Evolutionary conservation across 345 rosid genomes (phyloP).

Genomic region (Aurinia saxatilis): DNA sequence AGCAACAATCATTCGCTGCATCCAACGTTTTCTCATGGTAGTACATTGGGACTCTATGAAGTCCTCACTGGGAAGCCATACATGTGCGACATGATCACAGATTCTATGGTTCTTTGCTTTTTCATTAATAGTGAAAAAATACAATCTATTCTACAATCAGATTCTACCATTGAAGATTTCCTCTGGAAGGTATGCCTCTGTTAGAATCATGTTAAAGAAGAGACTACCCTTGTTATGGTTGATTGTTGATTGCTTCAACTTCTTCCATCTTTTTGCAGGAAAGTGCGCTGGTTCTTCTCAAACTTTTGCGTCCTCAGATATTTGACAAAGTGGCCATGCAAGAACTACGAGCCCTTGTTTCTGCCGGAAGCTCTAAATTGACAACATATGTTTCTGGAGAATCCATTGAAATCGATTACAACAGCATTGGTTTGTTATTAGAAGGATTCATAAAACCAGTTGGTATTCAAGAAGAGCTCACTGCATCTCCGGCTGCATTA

Average conservation of each 20-base stretch:
- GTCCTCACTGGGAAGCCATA: slow-evolving; percentile 69
- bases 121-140: slow-evolving; percentile 56
- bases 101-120: slow-evolving; percentile 72
- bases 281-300: slow-evolving; percentile 73
- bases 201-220: not conserved
- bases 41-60: slow-evolving; percentile 89
- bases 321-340: slow-evolving; percentile 78
- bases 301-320: slow-evolving; percentile 75
- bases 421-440: slow-evolving; percentile 61
- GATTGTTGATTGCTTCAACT: not conserved
- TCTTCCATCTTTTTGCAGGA: slow-evolving; percentile 40
- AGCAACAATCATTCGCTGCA: slow-evolving; percentile 69
- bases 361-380: slow-evolving; percentile 55
- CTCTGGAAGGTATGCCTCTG: slow-evolving; percentile 71
- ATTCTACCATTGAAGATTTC: slow-evolving; percentile 63
- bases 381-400: slow-evolving; percentile 59
- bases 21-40: slow-evolving; percentile 87
- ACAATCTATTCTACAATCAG: slow-evolving; percentile 46
- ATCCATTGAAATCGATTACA: slow-evolving; percentile 51
- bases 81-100: slow-evolving; percentile 70
- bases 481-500: slow-evolving; percentile 58
- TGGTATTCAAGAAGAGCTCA: slow-evolving; percentile 51
- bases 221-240: not conserved
- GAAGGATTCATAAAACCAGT: slow-evolving; percentile 68
- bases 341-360: slow-evolving; percentile 66